phyloP scores from a whole-genome alignment of 148 eudicot genomes.

The Cornus controversa region DNA sequence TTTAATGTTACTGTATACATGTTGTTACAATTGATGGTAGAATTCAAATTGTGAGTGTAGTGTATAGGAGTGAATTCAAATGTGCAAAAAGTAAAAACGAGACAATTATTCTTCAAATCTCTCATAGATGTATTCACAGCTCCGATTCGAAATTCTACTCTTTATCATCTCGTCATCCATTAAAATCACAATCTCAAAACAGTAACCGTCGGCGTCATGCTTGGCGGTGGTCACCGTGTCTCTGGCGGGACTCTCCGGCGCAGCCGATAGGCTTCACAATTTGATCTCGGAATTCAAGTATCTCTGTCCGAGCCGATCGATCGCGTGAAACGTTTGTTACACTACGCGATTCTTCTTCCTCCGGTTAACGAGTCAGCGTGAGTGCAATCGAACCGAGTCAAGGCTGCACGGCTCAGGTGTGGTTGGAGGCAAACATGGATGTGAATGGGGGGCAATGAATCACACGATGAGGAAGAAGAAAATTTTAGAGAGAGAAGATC shows the following conservation, averaged over 20 bases:
- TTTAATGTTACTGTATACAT: no score
- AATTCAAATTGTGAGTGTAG: no score
- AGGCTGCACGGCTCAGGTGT: slow-evolving; percentile 70
- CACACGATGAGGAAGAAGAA: slow-evolving; percentile 67
- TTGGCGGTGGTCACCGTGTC: no score
- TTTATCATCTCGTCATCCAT: background rate
- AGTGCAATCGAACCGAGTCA: slow-evolving; percentile 47
- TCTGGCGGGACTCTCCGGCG: background rate
- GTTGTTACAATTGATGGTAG: no score
- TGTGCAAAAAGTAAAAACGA: background rate
- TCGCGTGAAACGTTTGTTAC: slow-evolving; percentile 63
- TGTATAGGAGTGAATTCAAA: slow-evolving; percentile 5
- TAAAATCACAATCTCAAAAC: background rate
- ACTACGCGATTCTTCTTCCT: slow-evolving; percentile 53
- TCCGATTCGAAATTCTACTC: background rate
- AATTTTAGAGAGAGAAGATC: no score
- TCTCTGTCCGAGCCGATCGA: slow-evolving; percentile 66
- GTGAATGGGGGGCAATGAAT: slow-evolving; percentile 39
- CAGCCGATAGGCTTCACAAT: slow-evolving; percentile 30
- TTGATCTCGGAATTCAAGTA: slow-evolving; percentile 59
- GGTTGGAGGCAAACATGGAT: no score
- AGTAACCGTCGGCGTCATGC: background rate
- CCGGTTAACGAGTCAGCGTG: slow-evolving; percentile 38
- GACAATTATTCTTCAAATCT: background rate
- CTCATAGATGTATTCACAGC: background rate